Evolutionary conservation across 2,329 filamentous ascomycete species (phyloP).

Genomic region (Calonectria hawksworthii): DNA sequence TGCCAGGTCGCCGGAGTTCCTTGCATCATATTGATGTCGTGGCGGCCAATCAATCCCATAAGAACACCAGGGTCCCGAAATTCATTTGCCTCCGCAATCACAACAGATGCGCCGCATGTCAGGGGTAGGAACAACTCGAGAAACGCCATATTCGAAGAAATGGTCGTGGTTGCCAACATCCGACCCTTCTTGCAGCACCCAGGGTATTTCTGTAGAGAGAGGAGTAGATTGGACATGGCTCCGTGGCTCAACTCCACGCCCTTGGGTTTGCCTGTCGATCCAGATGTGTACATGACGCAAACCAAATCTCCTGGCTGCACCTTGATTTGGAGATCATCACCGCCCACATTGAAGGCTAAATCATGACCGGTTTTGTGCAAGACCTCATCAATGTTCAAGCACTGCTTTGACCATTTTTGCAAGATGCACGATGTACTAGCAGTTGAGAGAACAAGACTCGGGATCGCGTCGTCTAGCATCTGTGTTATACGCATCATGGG

Average conservation of each 20-base stretch:
- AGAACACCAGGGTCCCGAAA: neutral
- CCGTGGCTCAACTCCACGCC: neutral
- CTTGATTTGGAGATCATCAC: neutral
- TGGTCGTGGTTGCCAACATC: neutral
- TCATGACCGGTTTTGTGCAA: neutral
- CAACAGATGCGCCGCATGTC: neutral
- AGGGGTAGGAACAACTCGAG: neutral
- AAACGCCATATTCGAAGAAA: neutral
- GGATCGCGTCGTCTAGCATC: neutral
- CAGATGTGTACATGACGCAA: neutral
- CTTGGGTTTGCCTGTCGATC: neutral
- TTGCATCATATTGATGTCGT: neutral
- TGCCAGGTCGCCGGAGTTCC: neutral
- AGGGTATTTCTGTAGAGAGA: neutral
- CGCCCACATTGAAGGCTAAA: neutral
- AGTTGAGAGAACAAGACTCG: neutral
- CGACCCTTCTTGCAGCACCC: neutral
- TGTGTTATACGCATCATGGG: neutral
- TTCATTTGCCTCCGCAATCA: neutral
- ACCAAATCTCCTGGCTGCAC: neutral
- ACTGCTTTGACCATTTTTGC: neutral
- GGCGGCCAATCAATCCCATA: neutral
- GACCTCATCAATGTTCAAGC: neutral
- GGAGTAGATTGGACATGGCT: neutral
- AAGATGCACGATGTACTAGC: neutral